phyloP scores from a whole-genome alignment of 345 rosid species.

The Hirschfeldia incana region DNA sequence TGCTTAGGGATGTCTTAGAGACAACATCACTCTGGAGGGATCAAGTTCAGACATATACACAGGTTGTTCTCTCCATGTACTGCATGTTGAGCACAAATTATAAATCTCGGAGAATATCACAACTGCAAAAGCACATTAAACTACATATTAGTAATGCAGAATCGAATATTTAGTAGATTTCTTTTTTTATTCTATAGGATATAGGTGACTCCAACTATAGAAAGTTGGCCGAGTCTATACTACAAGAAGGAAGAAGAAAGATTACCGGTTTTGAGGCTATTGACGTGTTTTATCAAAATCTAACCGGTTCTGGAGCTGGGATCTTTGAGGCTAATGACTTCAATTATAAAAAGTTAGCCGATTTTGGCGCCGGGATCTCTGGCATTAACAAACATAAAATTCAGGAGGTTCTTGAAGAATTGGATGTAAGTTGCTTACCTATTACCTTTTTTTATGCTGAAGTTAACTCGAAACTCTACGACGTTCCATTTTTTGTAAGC shows the following conservation, averaged over 20 bases:
- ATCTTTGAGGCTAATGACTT: not conserved
- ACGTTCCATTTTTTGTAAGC: not conserved
- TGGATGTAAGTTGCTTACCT: conserved; percentile 66
- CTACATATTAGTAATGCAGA: not conserved
- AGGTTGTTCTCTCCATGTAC: not conserved
- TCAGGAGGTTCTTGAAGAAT: conserved; percentile 86
- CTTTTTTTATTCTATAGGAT: not conserved
- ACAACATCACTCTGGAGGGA: not conserved
- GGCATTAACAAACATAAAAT: conserved; percentile 67
- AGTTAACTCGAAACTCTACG: not conserved
- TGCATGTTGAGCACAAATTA: not conserved
- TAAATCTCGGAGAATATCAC: not conserved
- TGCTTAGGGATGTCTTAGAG: not conserved
- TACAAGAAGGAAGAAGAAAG: not conserved
- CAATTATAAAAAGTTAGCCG: not conserved
- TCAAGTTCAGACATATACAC: not conserved
- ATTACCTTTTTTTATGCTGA: conserved; percentile 5
- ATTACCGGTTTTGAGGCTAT: not conserved
- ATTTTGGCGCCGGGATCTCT: not conserved
- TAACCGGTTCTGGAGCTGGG: not conserved
- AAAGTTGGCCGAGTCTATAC: not conserved
- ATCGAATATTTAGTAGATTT: not conserved
- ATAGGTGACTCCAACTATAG: not conserved
- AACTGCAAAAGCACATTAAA: not conserved
- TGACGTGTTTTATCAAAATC: not conserved